phyloP scores from a whole-genome alignment of 169 alveolate genomes.

The Eimeria brunetti region DNA sequence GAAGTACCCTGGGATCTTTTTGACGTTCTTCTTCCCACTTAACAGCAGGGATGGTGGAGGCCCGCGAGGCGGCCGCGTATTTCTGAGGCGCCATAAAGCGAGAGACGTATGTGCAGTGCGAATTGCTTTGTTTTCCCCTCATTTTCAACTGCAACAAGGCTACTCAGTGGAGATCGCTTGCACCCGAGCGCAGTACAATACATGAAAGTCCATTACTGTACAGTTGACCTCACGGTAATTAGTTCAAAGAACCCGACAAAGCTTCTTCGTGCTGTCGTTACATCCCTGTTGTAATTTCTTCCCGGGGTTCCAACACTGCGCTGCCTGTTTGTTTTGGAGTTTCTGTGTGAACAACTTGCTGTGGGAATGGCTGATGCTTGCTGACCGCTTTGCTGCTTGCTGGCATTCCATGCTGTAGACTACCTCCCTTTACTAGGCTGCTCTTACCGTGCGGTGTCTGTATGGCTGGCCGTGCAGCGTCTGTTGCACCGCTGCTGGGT shows the following conservation, averaged over 20 bases:
- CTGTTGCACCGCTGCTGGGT: background rate
- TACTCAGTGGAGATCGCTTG: background rate
- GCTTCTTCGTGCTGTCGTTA: background rate
- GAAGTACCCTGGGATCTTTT: slow-evolving; percentile 50
- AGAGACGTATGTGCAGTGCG: background rate
- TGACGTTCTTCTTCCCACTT: slow-evolving; percentile 3
- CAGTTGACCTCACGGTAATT: background rate
- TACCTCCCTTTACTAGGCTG: background rate
- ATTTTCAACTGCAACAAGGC: background rate
- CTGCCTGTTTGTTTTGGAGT: background rate
- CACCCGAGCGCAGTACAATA: background rate
- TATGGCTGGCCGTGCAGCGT: background rate
- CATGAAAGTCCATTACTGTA: background rate
- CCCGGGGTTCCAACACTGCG: background rate
- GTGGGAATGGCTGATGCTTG: background rate
- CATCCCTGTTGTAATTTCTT: background rate
- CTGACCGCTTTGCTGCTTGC: background rate
- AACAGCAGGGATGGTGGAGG: slow-evolving; percentile 3
- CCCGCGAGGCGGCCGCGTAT: slow-evolving; percentile 40
- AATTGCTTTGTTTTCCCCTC: background rate
- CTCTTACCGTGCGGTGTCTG: background rate
- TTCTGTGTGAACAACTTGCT: background rate
- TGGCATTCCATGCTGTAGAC: background rate
- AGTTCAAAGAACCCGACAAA: background rate
- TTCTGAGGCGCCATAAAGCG: slow-evolving; percentile 32